Base-by-base conservation (phyloP, 257 asterid genomes). In the Solanum sparsipilum region DNA sequence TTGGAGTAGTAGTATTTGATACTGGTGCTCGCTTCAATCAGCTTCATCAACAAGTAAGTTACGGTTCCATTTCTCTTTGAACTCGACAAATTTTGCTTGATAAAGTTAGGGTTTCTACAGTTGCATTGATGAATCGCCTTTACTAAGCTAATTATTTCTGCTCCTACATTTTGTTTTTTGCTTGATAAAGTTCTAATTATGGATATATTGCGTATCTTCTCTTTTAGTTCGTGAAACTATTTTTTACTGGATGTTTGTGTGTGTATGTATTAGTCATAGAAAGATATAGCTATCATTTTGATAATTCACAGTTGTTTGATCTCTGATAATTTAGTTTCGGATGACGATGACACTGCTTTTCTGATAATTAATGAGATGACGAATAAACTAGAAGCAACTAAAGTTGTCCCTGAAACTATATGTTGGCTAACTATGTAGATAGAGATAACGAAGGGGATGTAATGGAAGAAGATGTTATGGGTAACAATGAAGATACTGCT, bases 401-500 rank as follows among this genome's bases (percentile, higher is more conserved):
- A 73, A 72, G 44, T 27, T 29, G 75, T 88, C 83, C 16, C 67
- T 60, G 84, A 18, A 34, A 60, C 23, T 44, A 23, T 41, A 56
- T 60, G 68, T 60, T 60, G n/a, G 68, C 29, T 60, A 60, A 60
- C 13, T 60, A 23, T 60, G 94, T 87, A 58, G 91, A 90, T 25
- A 78, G 34, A 76, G 88, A 89, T 87, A 89, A 87, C 86, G 86
- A 79, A 78, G 88, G 90, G 12, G 60, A 48, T 71, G 44, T 71
- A 56, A 48, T 23, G 81, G 89, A 88, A 89, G 92, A 86, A 39
- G 89, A 88, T 60, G 89, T 48, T 5, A 90, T 89, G n/a, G 89
- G 82, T 31, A 48, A 73, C 65, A 38, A 65, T 41, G 92, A 89
- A n/a, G 92, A 39, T 68, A 52, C 21, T 44, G 67, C 52, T 20